A percentile compares a stretch with the other conserved stretches of the same genome.
Evolutionary conservation across 2,329 filamentous ascomycete species (phyloP).

Genomic region (Paracoccidioides brasiliensis): DNA sequence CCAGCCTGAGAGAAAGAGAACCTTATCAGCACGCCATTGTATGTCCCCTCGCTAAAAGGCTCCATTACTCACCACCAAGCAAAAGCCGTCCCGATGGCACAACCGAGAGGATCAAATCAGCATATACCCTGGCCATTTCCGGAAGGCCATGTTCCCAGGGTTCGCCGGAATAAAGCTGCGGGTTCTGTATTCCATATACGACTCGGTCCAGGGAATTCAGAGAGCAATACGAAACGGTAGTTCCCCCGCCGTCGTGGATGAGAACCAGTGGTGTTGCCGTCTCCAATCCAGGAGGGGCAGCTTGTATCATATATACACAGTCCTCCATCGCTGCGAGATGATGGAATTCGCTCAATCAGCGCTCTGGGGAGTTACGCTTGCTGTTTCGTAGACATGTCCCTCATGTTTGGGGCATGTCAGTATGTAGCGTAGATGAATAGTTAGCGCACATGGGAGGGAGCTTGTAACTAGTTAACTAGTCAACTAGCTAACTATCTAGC

Average conservation of each 20-base stretch:
- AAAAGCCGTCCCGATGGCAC: constrained; percentile 10
- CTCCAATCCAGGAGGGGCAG: constrained; percentile 4
- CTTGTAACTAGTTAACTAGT: no score
- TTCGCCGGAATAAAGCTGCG: constrained; percentile 36
- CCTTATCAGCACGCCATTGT: not conserved
- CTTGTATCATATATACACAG: constrained; percentile 9
- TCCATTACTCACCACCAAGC: constrained; percentile 9
- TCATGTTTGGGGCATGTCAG: no score
- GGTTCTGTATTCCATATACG: constrained; percentile 44
- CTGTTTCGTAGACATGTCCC: no score
- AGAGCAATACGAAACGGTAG: constrained; percentile 45
- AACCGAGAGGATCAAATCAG: constrained; percentile 30
- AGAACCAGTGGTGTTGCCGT: constrained; percentile 38
- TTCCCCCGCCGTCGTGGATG: constrained; percentile 50
- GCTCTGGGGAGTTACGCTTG: no score
- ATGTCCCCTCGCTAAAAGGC: not conserved
- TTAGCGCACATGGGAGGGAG: no score
- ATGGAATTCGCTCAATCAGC: not conserved
- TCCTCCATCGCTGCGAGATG: constrained; percentile 5
- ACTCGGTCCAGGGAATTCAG: constrained; percentile 38
- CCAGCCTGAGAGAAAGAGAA: constrained; percentile 10
- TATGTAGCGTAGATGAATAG: no score
- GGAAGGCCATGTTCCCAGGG: constrained; percentile 40
- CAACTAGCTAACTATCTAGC: no score
- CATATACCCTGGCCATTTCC: constrained; percentile 44